Base-by-base conservation (phyloP, 345 rosid genomes). In the Sapria himalayana region DNA sequence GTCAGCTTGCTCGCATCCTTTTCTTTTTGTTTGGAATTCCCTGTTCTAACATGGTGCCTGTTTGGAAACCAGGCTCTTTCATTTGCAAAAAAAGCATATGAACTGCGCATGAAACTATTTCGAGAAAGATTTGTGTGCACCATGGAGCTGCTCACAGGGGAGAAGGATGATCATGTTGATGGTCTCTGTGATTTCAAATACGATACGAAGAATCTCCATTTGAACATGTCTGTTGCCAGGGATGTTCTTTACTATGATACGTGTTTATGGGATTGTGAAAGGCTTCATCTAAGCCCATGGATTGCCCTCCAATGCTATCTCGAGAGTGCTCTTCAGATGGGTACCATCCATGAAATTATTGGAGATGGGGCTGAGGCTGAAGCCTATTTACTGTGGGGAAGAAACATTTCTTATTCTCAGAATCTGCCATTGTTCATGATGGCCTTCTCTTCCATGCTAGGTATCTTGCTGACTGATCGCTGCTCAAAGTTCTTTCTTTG, bases 291-390 rank as follows among this genome's bases (percentile, higher is more conserved):
- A 54, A 89, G 94, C 57, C 73, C 91, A 18, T 89, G 94, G 93
- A 76, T 66, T 52, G 69, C 71, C 46, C 73, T 89, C 44, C 82
- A 89, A 15, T 63, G 78, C 57, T 82, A 78, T 54, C 73, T 89
- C 49, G 98, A 89, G 58, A 89, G 98, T 70, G 74, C 65, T 51
- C 72, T 82, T 51, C 94, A 89, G 91, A 73, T 89, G 46, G 98
- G 85, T 45, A 43, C 52, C 34, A 55, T 76, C 44, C 58, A 68
- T 63, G 98, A 89, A 59, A 61, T 69, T 46, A 53, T 63, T 52
- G 98, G 98, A 47, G 71, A 89, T 63, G 94, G 81, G 49, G 38
- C 37, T 14, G 82, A 82, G 51, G 91, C 91, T 19, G 91, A 82
- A 61, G 52, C 64, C 27, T 59, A 68, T 45, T 50, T 79, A 37